Evolutionary conservation across 345 rosid genomes (phyloP), one percentile per base, ranked within the genome.

Genomic region (Cardiospermum halicacabum): DNA sequence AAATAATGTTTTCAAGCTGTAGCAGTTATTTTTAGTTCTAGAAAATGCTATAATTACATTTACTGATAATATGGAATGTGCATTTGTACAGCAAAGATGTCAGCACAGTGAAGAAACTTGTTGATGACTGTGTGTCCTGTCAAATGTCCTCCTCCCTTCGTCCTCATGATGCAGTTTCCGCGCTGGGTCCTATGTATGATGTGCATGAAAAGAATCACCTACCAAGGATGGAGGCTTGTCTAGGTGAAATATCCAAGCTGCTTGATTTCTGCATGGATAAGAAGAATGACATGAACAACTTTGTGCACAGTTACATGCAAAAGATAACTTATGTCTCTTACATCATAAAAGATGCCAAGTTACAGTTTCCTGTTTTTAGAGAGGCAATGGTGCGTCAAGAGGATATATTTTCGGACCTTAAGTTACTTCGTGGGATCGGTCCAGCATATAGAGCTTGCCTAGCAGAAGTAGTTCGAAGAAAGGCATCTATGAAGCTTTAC

Each of bases 141-240:
- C 96, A 87, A 58, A 45, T 87, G 43, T 85, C 99, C 43, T 86
- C 97, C 58, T 89, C 99, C 27, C 85, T 87, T 24, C 96, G 99
- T 25, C 99, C 97, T 62, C 97, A 95, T 58, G 97, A 91, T 81
- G 97, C 96, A 40, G 99, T 95, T 76, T 89, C 97, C 42, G 99
- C 97, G n/a, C 81, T 95, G 69, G 97, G 99, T 74, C 97, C 90
- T 60, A 89, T 95, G 97, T 91, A 91, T 72, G 97, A 95, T 69
- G 94, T 86, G 72, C 99, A 95, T 68, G 96, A 89, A 69, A 89
- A 91, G 83, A 84, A 69, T 75, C 96, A 89, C 66, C 87, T 95
- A 39, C 96, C 99, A 24, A 87, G 36, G 70, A 91, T 95, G 92
- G 77, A 80, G 72, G 74, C 82, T 67, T 86, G 96, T 73, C 84